Base-by-base conservation (phyloP, 2,329 filamentous ascomycete species). In the Ceratocystis colombiana region DNA sequence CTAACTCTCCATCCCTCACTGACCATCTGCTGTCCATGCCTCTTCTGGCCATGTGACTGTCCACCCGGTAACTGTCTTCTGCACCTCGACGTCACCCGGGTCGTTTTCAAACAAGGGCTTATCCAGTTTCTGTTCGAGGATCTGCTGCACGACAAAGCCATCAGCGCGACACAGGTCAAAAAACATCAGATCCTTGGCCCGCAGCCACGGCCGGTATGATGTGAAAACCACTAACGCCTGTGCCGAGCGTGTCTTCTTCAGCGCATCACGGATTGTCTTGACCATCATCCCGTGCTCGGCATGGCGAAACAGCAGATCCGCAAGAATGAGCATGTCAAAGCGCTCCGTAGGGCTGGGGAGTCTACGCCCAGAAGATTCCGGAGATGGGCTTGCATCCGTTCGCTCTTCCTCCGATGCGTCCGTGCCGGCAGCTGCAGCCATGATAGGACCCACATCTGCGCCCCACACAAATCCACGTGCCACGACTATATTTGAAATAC, bases 201-300 rank as follows among this genome's bases (percentile, higher is more conserved):
- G 80, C 72, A 96, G 79, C 92, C 92, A 96, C 1, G 93, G 92
- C 69, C 94, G 82, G 76, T 97, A 96, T 22, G 90, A 92, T 0
- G 92, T 96, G 77, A 96, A 97, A 75, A 96, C 95, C 6, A 96
- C 91, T 71, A 92, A 83, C 1, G 91, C 90, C 65, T 80, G 81
- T 62, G 87, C 84, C 1, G 78, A 77, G 2, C 74, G 71, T 2
- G 77, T 75, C 68, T 77, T 79, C 70, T 80, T 82, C 71, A 96
- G 75, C 17, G 88, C 89, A 72, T 82, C 74, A 71, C 82, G 78
- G 68, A 96, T 83, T 3, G 88, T 90, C 70, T 82, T 80, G 70
- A 95, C 79, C 68, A 96, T 79, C 72, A 89, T 90, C 1, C 76
- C 79, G 73, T 96, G 93, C 77, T 96, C 91, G 3, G 86, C 88